Percentiles rank a stretch among this genome's conserved stretches.
These are phyloP conservation scores for Hanseniaspora hatyaiensis DNA, from an alignment of 805 yeast species.

Conservation along the genomic window DNA sequence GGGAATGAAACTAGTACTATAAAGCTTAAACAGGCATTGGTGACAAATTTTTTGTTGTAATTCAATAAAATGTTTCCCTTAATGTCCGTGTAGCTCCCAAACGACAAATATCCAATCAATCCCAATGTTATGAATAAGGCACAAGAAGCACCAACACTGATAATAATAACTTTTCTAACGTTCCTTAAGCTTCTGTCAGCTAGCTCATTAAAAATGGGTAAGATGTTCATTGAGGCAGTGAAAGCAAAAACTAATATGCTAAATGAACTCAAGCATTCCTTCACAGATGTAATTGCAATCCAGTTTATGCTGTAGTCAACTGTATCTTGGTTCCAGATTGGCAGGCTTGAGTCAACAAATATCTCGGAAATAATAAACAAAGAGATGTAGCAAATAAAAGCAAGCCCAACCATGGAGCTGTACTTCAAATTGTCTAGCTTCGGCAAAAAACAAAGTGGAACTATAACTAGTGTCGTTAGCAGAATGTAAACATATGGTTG, in stretches of 20 bases:
- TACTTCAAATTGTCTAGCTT: conserved; percentile 59
- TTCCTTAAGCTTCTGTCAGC: conserved; percentile 42
- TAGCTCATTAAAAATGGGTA: conserved; percentile 62
- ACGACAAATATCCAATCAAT: conserved; percentile 57
- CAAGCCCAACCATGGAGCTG: conserved; percentile 57
- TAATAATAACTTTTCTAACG: conserved; percentile 34
- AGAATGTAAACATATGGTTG: conserved; percentile 34
- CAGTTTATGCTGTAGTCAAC: conserved; percentile 19
- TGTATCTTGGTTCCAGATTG: conserved; percentile 21
- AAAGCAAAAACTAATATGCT: conserved; percentile 69
- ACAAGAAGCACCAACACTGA: conserved; percentile 45
- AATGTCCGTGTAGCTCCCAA: conserved; percentile 43
- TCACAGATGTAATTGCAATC: conserved; percentile 34
- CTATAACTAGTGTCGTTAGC: conserved; percentile 37
- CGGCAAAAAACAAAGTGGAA: conserved; percentile 53
- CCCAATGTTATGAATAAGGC: conserved; percentile 53
- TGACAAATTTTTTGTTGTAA: conserved; percentile 44
- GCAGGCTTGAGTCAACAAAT: conserved; percentile 27
- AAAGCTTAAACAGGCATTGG: conserved; percentile 47
- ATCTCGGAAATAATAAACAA: conserved; percentile 44
- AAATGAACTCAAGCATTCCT: conserved; percentile 47
- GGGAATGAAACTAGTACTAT: conserved; percentile 74
- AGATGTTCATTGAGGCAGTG: conserved; percentile 73
- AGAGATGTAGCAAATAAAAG: conserved; percentile 53
- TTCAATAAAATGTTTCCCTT: conserved; percentile 58